These are phyloP conservation scores for Pyrus bretschneideri DNA, from an alignment of 306 rosid species.

Conservation along the genomic window DNA sequence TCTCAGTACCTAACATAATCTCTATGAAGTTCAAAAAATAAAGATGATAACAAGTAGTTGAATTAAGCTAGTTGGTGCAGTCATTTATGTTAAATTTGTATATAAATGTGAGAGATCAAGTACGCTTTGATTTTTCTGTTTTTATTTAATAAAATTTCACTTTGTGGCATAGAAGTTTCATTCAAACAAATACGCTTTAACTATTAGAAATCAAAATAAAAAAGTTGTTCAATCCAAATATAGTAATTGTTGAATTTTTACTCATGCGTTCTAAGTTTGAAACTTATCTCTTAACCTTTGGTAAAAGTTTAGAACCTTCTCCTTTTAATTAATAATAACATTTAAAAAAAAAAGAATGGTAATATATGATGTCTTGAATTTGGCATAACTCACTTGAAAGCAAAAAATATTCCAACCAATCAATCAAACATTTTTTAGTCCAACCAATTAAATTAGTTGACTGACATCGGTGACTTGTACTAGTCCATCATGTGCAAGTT, in stretches of 20 bases:
- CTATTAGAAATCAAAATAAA: too few species aligned
- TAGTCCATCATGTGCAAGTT: not conserved
- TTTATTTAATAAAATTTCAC: not conserved
- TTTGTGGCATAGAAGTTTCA: too few species aligned
- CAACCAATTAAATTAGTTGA: not conserved
- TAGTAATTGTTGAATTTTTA: too few species aligned
- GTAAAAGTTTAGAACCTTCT: too few species aligned
- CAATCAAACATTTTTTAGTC: not conserved
- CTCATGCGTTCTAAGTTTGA: too few species aligned
- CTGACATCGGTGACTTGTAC: not conserved
- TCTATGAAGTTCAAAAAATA: not conserved
- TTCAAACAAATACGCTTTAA: too few species aligned
- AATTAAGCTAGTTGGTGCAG: not conserved
- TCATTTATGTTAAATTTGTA: not conserved
- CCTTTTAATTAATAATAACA: too few species aligned
- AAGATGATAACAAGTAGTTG: not conserved
- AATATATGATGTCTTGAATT: not conserved
- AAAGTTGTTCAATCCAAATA: too few species aligned
- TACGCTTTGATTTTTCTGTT: not conserved
- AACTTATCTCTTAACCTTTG: too few species aligned
- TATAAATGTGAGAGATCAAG: not conserved
- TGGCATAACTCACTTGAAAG: not conserved
- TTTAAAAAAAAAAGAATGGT: not conserved
- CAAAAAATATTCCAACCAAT: not conserved
- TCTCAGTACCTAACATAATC: not conserved